Percentiles rank a stretch among this genome's conserved stretches.
phyloP scores from a whole-genome alignment of 2,329 filamentous ascomycete species.

The Ascochyta pisi region DNA sequence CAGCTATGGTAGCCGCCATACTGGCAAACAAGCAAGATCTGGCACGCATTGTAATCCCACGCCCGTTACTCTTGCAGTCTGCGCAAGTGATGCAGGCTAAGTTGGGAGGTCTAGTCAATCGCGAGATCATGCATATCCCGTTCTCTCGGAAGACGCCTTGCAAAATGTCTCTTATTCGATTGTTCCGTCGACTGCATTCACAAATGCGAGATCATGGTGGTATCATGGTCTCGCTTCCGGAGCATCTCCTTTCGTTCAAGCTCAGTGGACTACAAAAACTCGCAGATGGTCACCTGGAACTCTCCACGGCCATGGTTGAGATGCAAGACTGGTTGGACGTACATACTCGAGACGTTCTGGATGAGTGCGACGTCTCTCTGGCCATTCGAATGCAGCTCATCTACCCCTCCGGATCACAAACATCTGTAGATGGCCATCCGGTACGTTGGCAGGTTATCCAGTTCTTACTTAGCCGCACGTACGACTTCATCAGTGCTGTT shows the following conservation, averaged over 20 bases:
- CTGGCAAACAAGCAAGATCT: constrained; percentile 52
- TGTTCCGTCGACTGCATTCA: constrained; percentile 50
- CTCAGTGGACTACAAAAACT: constrained; percentile 66
- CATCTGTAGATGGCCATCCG: constrained; percentile 50
- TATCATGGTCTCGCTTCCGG: constrained; percentile 66
- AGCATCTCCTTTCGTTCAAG: constrained; percentile 70
- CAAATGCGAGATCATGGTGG: constrained; percentile 55
- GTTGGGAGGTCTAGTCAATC: constrained; percentile 62
- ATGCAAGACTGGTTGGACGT: constrained; percentile 60
- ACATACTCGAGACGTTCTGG: constrained; percentile 65
- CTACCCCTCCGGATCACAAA: constrained; percentile 53
- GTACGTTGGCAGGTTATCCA: constrained; percentile 51
- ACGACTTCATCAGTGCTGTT: constrained; percentile 43
- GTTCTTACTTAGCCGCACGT: constrained; percentile 43
- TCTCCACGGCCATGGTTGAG: constrained; percentile 58
- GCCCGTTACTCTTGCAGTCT: constrained; percentile 64
- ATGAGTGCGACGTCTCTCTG: constrained; percentile 63
- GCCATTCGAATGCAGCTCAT: constrained; percentile 53
- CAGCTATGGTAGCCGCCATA: constrained; percentile 61
- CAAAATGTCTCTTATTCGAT: constrained; percentile 29
- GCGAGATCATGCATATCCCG: constrained; percentile 63
- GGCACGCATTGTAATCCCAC: constrained; percentile 63
- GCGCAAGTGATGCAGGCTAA: constrained; percentile 63
- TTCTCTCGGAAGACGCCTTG: constrained; percentile 62
- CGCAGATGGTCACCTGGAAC: constrained; percentile 53